Percentiles rank a stretch among this genome's conserved stretches.
Conservation (phyloP, 139 green algal species). For the Coccomyxa sp. region DNA sequence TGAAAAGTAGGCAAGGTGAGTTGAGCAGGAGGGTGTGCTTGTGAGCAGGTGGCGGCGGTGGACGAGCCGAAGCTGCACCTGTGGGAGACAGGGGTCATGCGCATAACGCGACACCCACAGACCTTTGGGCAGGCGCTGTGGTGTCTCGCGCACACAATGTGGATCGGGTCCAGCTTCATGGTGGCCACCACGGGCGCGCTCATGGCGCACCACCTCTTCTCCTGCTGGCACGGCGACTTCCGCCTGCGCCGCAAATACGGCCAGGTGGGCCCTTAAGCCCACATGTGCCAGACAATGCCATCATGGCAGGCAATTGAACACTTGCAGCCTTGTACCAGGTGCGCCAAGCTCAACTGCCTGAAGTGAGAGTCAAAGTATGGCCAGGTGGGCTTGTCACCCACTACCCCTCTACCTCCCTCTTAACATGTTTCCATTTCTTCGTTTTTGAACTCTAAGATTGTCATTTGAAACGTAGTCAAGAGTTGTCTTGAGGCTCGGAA, state of each 20-base stretch:
- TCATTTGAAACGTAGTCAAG: no score
- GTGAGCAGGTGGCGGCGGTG: constrained; percentile 81
- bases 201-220: constrained; percentile 91
- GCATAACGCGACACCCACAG: constrained; percentile 88
- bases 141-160: constrained; percentile 87
- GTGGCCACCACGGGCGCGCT: constrained; percentile 73
- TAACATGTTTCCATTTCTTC: no score
- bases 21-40: no score
- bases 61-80: constrained; percentile 95
- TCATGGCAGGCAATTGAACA: no score
- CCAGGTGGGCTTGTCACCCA: constrained; percentile 54
- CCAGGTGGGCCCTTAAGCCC: constrained; percentile 42
- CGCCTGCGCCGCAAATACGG: constrained; percentile 81
- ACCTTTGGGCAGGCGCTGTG: constrained; percentile 77
- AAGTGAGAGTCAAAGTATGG: no score
- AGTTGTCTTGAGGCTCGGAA: no score
- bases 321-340: no score
- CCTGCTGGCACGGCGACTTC: constrained; percentile 91
- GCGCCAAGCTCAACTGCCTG: no score
- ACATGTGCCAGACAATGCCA: no score
- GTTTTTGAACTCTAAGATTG: no score
- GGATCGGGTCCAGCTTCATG: constrained; percentile 93
- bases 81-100: constrained; percentile 96
- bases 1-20: no score
- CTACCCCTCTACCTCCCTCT: no score